Conservation (phyloP, 1,284 basidiomycete genomes). For the Ganoderma lucidum region DNA sequence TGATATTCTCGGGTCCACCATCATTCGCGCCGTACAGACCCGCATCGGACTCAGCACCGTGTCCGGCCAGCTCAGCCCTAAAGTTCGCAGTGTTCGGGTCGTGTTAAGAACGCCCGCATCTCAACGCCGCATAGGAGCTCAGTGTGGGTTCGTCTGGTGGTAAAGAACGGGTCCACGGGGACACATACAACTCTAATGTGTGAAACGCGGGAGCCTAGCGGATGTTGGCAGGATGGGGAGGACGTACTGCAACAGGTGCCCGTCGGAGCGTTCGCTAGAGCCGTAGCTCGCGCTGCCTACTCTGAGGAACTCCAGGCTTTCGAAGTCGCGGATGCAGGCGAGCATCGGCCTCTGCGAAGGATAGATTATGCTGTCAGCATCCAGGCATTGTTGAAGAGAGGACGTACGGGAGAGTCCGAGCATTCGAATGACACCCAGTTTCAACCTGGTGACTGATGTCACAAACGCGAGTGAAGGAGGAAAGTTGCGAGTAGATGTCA, state of each 20-base stretch:
- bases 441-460: background rate
- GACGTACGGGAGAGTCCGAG: background rate
- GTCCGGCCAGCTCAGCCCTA: background rate
- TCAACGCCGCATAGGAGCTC: background rate
- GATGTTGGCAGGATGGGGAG: background rate
- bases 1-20: background rate
- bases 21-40: background rate
- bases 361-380: background rate
- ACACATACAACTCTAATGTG: background rate
- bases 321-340: background rate
- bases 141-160: background rate
- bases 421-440: background rate
- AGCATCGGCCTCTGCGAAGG: background rate
- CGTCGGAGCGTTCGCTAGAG: background rate
- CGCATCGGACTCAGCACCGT: background rate
- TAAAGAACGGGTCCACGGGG: conserved; percentile 1
- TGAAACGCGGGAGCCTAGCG: background rate
- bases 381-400: background rate
- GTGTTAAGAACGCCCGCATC: background rate
- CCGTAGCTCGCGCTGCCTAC: background rate
- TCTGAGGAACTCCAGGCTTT: background rate
- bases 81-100: background rate
- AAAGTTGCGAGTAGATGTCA: background rate
- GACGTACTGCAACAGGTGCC: background rate
- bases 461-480: background rate